A percentile compares a stretch with the other conserved stretches of the same genome.
These are phyloP conservation scores for Bipolaris cookei DNA, from an alignment of 2,329 filamentous ascomycete species.

Conservation along the genomic window DNA sequence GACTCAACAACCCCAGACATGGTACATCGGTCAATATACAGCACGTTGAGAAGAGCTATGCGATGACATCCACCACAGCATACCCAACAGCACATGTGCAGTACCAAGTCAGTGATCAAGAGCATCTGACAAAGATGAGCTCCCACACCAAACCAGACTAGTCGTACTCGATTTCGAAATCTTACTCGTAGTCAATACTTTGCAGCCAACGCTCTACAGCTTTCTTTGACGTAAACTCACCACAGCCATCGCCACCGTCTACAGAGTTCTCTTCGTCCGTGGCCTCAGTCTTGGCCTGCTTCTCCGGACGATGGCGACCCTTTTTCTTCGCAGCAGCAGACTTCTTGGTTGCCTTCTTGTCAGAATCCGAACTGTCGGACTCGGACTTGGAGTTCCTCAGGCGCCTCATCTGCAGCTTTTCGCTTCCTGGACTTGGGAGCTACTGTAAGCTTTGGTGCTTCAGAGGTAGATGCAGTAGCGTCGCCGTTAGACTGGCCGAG, in stretches of 20 bases:
- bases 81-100: not conserved
- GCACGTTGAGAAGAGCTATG: not conserved
- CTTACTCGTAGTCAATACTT: conserved; percentile 20
- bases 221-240: conserved; percentile 24
- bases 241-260: conserved; percentile 24
- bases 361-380: conserved; percentile 28
- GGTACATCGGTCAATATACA: not conserved
- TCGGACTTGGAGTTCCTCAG: not conserved
- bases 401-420: conserved; percentile 25
- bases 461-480: conserved; percentile 1
- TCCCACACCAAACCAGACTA: conserved; percentile 1
- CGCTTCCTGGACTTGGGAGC: conserved; percentile 26
- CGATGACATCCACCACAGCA: not conserved
- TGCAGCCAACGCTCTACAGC: conserved; percentile 15
- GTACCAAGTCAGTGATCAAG: not conserved
- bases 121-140: not conserved
- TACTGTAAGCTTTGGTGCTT: conserved; percentile 14
- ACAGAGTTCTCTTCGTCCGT: conserved; percentile 13
- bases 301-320: conserved; percentile 21
- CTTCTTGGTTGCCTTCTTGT: conserved; percentile 16
- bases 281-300: conserved; percentile 31
- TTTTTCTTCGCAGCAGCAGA: not conserved
- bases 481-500: conserved; percentile 17
- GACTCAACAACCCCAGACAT: not conserved
- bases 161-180: conserved; percentile 2